Evolutionary conservation across 148 eudicot species (phyloP).

Genomic region (Chenopodium quinoa): DNA sequence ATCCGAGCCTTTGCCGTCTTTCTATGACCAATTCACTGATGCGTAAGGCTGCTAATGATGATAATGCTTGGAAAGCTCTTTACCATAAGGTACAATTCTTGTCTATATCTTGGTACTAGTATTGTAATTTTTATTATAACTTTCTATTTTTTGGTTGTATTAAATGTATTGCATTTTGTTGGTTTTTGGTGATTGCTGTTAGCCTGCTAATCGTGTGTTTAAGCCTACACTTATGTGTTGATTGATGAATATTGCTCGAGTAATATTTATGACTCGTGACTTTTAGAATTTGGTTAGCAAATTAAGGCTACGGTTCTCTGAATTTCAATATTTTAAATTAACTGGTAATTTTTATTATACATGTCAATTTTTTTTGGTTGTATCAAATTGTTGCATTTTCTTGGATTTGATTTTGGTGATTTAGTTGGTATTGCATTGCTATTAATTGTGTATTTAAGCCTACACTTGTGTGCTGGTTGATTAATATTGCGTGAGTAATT

Average conservation of each 20-base stretch:
- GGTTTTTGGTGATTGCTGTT: not conserved
- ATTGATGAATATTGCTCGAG: not conserved
- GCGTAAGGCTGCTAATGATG: conserved; percentile 97
- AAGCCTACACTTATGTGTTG: not conserved
- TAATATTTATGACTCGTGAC: not conserved
- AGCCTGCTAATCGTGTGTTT: not conserved
- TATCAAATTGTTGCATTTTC: not conserved
- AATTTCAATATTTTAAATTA: not conserved
- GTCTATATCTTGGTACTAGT: too few species aligned
- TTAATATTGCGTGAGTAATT: not conserved
- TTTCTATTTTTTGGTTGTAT: not conserved
- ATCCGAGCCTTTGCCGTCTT: conserved; percentile 78
- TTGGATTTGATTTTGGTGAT: not conserved
- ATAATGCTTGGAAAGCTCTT: conserved; percentile 94
- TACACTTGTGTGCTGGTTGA: not conserved
- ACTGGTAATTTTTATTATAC: not conserved
- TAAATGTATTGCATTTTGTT: not conserved
- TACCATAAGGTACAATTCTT: conserved; percentile 65
- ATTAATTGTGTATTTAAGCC: not conserved
- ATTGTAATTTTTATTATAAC: not conserved
- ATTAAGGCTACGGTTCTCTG: not conserved
- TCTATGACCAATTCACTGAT: conserved; percentile 91
- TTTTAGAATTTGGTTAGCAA: not conserved
- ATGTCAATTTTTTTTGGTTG: not conserved
- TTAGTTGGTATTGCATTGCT: not conserved